Base-by-base conservation (phyloP, 164 flowering plant genomes). In the Echeveria elegans region DNA sequence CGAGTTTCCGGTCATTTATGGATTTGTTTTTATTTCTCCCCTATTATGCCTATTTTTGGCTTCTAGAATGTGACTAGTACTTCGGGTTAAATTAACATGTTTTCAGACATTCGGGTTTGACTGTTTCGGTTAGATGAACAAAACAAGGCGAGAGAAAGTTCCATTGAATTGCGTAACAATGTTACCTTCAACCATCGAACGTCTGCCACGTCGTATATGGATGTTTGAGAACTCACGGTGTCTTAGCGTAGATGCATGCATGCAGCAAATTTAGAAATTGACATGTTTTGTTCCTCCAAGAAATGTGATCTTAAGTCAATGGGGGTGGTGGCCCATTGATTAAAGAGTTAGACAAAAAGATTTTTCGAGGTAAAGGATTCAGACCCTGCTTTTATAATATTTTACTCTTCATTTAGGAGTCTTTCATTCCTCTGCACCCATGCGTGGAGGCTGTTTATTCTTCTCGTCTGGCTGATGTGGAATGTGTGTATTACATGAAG, bases 211-310 rank as follows among this genome's bases (percentile, higher is more conserved):
- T 56, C 6, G 19, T 16, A 28, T 1, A 14, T 12, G 15, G 32
- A 56, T 0, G 32, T 56, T 11, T 15, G 32, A 56, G 32, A 11
- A 2, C 32, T 56, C 61, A 56, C 26, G 61, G 32, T 28, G 28
- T 28, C 61, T 29, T 52, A 29, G 19, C 61, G 61, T 26, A 56
- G 61, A 14, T 56, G 61, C 61, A 56, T 56, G 61, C 61, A 56
- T 56, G 61, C 61, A 56, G 61, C 31, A 43, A 43, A 12, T 43
- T 43, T 14, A 43, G 47, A 43, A 40, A 15, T 43, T 43, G 47
- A 15, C 47, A 43, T 43, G 47, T 43, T 43, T 15, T 43, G 12
- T 38, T 43, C 16, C 4, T 16, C 18, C 47, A 12, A 38, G 41
- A 38, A 38, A 38, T 8, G 12, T 38, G 12, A 38, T 10, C 41